Evolutionary conservation across 306 rosid genomes (phyloP).

Genomic region (Castanopsis chinensis): DNA sequence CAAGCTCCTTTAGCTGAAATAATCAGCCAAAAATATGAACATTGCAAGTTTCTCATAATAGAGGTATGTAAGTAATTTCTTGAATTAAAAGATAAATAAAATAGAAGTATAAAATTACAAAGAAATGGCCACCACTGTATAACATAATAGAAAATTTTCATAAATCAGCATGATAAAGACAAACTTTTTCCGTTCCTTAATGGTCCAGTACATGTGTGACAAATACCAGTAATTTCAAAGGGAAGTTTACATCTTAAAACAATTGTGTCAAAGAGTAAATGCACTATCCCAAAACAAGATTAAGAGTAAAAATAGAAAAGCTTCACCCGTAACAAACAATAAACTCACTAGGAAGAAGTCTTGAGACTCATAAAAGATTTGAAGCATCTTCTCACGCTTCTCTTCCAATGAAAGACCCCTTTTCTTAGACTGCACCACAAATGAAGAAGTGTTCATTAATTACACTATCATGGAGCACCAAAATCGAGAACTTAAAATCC

Average conservation of each 20-base stretch:
- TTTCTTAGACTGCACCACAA: conserved; percentile 76
- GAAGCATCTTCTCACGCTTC: conserved; percentile 98
- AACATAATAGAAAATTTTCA: neutral
- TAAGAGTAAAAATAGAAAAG: neutral
- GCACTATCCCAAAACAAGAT: neutral
- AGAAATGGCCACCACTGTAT: neutral
- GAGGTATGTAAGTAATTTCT: neutral
- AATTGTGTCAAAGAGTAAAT: neutral
- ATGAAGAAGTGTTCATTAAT: neutral
- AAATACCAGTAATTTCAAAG: neutral
- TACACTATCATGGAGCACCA: neutral
- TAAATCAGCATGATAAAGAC: neutral
- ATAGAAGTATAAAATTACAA: neutral
- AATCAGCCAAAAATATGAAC: neutral
- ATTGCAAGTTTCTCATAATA: neutral
- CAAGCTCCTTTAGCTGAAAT: conserved; percentile 92
- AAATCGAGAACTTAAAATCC: neutral
- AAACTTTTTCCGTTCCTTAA: neutral
- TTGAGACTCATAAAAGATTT: conserved; percentile 86
- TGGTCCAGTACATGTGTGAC: neutral
- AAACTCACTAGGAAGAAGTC: conserved; percentile 76
- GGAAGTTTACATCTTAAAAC: neutral
- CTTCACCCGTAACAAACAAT: neutral
- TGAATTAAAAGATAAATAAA: neutral
- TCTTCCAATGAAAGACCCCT: conserved; percentile 95